phyloP scores from a whole-genome alignment of 257 asterid genomes.

The Jaltomata sinuosa region DNA sequence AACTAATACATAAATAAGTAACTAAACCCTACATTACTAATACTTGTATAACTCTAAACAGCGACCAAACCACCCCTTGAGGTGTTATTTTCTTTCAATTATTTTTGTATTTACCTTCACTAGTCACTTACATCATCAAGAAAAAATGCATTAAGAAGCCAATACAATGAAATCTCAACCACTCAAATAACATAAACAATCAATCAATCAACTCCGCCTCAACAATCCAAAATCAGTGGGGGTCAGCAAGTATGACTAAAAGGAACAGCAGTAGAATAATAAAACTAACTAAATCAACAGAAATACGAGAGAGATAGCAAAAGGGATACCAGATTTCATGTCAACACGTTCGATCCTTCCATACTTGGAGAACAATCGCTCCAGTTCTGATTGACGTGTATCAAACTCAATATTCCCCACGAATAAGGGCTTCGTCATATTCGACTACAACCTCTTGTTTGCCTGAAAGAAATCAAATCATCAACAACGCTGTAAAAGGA shows the following conservation, averaged over 20 bases:
- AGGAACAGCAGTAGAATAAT: background rate
- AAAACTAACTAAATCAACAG: background rate
- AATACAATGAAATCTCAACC: background rate
- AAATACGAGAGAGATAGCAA: background rate
- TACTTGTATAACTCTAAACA: no score
- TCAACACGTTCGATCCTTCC: slow-evolving; percentile 83
- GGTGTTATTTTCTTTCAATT: background rate
- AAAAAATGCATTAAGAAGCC: background rate
- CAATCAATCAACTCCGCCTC: background rate
- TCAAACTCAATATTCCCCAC: slow-evolving; percentile 82
- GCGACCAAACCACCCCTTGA: no score
- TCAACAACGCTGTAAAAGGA: background rate
- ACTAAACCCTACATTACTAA: no score
- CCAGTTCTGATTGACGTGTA: slow-evolving; percentile 80
- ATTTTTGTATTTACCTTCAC: background rate
- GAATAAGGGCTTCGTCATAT: slow-evolving; percentile 75
- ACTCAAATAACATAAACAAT: background rate
- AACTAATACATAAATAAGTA: no score
- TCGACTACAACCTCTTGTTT: background rate
- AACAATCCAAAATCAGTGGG: no score
- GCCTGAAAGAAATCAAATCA: background rate
- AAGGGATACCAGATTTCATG: slow-evolving; percentile 69
- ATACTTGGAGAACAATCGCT: slow-evolving; percentile 68
- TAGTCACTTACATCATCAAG: background rate
- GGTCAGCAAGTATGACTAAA: background rate